phyloP scores from a whole-genome alignment of 1,284 basidiomycete genomes.

The Hemileia vastatrix region DNA sequence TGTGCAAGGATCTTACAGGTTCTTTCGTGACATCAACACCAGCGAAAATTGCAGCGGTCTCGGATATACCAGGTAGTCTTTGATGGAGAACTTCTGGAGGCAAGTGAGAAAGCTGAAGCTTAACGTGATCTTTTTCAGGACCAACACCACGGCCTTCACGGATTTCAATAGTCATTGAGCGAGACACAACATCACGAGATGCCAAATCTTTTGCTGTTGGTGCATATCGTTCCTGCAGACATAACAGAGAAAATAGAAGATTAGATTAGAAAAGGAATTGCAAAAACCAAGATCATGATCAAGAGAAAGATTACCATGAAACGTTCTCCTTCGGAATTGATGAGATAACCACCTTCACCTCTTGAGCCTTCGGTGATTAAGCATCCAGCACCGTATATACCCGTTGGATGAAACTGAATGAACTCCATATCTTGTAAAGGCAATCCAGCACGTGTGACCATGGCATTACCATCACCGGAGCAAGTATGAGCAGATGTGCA shows the following conservation, averaged over 20 bases:
- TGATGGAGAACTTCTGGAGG: conserved; percentile 94
- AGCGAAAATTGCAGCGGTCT: conserved; percentile 97
- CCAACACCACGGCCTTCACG: conserved; percentile 98
- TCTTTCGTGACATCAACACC: conserved; percentile 99
- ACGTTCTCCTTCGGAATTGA: conserved; percentile 98
- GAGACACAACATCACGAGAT: conserved; percentile 97
- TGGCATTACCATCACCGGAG: conserved; percentile 97
- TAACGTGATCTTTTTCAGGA: conserved; percentile 96
- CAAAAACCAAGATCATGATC: not conserved
- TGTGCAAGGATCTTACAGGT: conserved; percentile 52
- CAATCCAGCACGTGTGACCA: conserved; percentile 92
- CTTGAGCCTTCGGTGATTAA: conserved; percentile 98
- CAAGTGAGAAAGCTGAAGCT: conserved; percentile 92
- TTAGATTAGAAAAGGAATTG: not conserved
- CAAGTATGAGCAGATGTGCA: conserved; percentile 99
- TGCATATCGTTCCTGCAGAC: conserved; percentile 66
- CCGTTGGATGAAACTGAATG: conserved; percentile 99
- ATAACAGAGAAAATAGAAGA: not conserved
- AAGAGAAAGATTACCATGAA: conserved; percentile 61
- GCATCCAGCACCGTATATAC: conserved; percentile 99
- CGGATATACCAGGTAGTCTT: conserved; percentile 96
- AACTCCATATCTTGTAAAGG: conserved; percentile 97
- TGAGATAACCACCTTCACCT: conserved; percentile 96
- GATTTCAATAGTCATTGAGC: conserved; percentile 98
- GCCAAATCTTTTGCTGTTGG: conserved; percentile 99